Conservation (phyloP, 208 protist genomes). For the Balamuthia mandrillaris region DNA sequence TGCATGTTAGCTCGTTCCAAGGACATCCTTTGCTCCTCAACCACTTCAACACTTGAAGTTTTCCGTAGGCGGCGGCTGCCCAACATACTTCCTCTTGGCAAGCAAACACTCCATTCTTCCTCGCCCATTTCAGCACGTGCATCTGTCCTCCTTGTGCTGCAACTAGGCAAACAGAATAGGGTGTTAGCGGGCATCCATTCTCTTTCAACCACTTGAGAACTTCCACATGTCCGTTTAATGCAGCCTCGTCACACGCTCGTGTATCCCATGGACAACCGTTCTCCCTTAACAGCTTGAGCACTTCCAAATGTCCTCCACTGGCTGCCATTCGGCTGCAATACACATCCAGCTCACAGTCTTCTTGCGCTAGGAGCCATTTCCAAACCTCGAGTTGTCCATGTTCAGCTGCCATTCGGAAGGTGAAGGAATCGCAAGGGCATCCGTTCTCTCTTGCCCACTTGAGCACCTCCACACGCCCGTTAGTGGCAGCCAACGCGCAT, state of each 20-base stretch:
- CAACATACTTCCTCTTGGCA: background rate
- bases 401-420: background rate
- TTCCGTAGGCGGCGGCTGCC: background rate
- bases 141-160: background rate
- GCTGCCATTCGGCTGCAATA: background rate
- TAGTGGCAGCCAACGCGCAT: background rate
- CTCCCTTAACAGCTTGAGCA: background rate
- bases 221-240: background rate
- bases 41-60: background rate
- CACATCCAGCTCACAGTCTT: background rate
- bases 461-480: background rate
- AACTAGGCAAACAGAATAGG: too few species aligned
- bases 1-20: background rate
- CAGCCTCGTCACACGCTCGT: background rate
- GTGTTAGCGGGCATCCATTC: too few species aligned
- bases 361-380: background rate
- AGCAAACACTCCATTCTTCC: background rate
- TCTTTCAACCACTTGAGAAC: background rate
- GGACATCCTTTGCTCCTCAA: background rate
- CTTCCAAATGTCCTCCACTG: background rate
- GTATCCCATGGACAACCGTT: background rate
- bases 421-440: background rate
- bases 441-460: background rate
- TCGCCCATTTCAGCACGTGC: background rate
- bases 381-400: background rate